Percentiles rank a stretch among this genome's conserved stretches.
phyloP scores from a whole-genome alignment of 169 alveolate species.

The Eimeria sp. region DNA sequence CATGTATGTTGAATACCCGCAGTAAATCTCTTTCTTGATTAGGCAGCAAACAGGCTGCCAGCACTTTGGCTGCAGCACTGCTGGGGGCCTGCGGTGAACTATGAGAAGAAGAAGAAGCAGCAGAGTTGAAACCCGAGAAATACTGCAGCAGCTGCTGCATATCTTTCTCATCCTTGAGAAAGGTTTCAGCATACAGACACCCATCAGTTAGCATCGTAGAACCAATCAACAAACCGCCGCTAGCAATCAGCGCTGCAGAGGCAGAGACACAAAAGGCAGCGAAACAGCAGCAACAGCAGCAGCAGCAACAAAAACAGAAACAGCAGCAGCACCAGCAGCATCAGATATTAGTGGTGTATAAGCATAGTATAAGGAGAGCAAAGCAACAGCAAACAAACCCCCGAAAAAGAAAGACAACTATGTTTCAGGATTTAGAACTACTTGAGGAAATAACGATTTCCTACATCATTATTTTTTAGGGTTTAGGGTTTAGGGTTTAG shows the following conservation, averaged over 20 bases:
- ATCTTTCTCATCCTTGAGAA: not conserved
- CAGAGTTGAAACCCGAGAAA: not conserved
- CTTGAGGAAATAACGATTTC: too few species aligned
- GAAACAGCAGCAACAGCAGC: not conserved
- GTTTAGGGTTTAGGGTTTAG: too few species aligned
- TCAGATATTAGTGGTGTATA: not conserved
- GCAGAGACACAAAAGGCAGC: not conserved
- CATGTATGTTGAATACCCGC: slow-evolving; percentile 30
- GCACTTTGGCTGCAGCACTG: slow-evolving; percentile 42
- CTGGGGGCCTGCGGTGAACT: not conserved
- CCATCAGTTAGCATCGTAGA: slow-evolving; percentile 39
- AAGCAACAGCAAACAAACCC: not conserved
- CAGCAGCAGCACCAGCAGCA: not conserved
- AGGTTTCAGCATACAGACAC: slow-evolving; percentile 15
- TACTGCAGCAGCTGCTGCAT: slow-evolving; percentile 36
- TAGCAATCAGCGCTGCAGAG: slow-evolving; percentile 17
- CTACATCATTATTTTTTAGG: too few species aligned
- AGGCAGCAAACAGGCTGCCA: slow-evolving; percentile 42
- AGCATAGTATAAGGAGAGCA: not conserved
- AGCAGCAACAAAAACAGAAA: not conserved
- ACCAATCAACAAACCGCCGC: slow-evolving; percentile 12
- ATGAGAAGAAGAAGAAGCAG: not conserved
- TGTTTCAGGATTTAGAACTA: not conserved
- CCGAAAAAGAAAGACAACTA: not conserved
- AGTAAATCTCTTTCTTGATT: slow-evolving; percentile 34